A percentile compares a stretch with the other conserved stretches of the same genome.
Conservation (phyloP, 1,284 basidiomycete genomes). For the Sporisorium sorghi region DNA sequence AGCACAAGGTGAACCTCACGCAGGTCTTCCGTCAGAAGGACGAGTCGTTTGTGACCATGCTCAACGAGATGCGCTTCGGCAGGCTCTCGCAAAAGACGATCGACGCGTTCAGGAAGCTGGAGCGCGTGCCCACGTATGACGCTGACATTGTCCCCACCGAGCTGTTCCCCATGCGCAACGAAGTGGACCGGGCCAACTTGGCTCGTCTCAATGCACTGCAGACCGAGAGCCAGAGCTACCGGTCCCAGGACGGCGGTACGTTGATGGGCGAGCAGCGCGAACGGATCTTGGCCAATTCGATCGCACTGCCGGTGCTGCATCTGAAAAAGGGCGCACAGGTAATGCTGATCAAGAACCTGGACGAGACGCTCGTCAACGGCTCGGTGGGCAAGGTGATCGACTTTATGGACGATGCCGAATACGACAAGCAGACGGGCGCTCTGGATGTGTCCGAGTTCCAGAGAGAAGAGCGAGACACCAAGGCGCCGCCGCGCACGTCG, state of each 20-base stretch:
- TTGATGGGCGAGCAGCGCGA: slow-evolving; percentile 46
- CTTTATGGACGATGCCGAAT: slow-evolving; percentile 54
- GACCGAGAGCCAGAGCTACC: slow-evolving; percentile 48
- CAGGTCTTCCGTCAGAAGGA: slow-evolving; percentile 84
- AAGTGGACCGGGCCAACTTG: slow-evolving; percentile 81
- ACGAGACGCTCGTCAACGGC: slow-evolving; percentile 83
- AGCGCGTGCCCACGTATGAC: slow-evolving; percentile 50
- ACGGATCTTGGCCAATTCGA: slow-evolving; percentile 55
- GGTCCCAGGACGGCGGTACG: slow-evolving; percentile 55
- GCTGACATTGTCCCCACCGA: slow-evolving; percentile 62
- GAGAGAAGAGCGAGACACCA: slow-evolving; percentile 56
- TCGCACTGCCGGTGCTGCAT: slow-evolving; percentile 70
- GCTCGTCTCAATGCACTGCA: slow-evolving; percentile 73
- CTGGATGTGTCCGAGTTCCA: slow-evolving; percentile 44
- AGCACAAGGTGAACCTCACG: slow-evolving; percentile 83
- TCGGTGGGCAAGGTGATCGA: slow-evolving; percentile 78
- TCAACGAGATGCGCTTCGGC: slow-evolving; percentile 63
- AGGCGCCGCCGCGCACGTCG: slow-evolving; percentile 54
- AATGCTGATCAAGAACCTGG: slow-evolving; percentile 82
- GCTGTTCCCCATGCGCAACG: slow-evolving; percentile 82
- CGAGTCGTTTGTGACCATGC: slow-evolving; percentile 64
- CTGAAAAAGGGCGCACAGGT: slow-evolving; percentile 78
- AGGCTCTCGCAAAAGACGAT: slow-evolving; percentile 57
- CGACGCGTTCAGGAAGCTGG: slow-evolving; percentile 49
- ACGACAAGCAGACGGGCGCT: slow-evolving; percentile 59